A percentile compares a stretch with the other conserved stretches of the same genome.
These are phyloP conservation scores for Hymenoscyphus infarciens DNA, from an alignment of 2,329 filamentous ascomycete species.

Conservation along the genomic window DNA sequence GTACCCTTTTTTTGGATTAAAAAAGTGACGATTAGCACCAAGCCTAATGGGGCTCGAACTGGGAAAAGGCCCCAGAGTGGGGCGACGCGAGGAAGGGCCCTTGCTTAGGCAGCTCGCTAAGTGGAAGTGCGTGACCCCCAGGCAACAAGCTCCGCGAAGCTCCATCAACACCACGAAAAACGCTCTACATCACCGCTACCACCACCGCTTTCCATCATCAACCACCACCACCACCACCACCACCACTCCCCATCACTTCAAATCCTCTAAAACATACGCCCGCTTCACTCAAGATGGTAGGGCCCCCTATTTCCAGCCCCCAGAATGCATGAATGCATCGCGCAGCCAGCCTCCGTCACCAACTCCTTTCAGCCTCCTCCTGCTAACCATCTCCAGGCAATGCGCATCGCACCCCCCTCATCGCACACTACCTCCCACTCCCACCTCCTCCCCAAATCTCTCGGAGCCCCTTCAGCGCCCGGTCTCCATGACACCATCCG, in stretches of 20 bases:
- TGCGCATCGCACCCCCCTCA: conserved; percentile 80
- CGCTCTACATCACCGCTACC: neutral
- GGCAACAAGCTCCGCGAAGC: conserved; percentile 1
- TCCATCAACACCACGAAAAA: conserved; percentile 2
- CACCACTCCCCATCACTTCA: neutral
- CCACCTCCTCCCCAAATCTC: conserved; percentile 54
- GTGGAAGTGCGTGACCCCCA: neutral
- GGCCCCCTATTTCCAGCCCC: neutral
- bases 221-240: neutral
- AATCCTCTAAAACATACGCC: neutral
- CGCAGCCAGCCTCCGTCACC: neutral
- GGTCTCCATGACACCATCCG: conserved; percentile 93
- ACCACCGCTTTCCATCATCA: conserved; percentile 1
- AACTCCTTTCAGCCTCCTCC: conserved; percentile 4
- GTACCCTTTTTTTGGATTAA: neutral
- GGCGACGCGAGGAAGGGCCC: neutral
- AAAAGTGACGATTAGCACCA: neutral
- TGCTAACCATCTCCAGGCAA: conserved; percentile 53
- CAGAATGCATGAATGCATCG: too few species aligned
- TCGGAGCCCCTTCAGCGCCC: conserved; percentile 82
- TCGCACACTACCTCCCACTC: conserved; percentile 62
- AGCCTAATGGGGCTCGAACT: neutral
- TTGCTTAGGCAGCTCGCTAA: neutral
- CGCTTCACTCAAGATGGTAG: neutral
- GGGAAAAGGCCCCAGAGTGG: neutral